A percentile compares a stretch with the other conserved stretches of the same genome.
These are phyloP conservation scores for Teunomyces stri DNA, from an alignment of 805 yeast species.

Conservation along the genomic window DNA sequence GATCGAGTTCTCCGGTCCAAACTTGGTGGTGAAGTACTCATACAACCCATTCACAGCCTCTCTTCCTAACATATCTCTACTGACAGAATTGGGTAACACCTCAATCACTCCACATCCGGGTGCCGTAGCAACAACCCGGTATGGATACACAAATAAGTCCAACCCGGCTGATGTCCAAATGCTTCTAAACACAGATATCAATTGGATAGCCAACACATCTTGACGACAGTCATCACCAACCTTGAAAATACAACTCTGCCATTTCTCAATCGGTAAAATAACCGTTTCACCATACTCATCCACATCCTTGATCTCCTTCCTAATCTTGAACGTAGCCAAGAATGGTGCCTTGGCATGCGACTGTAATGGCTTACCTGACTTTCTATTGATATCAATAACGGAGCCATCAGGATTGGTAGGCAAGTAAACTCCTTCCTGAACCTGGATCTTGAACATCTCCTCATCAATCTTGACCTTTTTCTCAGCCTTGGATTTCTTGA, in stretches of 20 bases:
- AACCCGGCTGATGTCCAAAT: constrained; percentile 87
- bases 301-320: constrained; percentile 49
- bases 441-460: constrained; percentile 78
- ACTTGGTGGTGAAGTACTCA: constrained; percentile 86
- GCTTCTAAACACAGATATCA: constrained; percentile 86
- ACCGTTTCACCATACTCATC: constrained; percentile 37
- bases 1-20: constrained; percentile 90
- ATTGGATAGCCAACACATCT: constrained; percentile 89
- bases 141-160: constrained; percentile 88
- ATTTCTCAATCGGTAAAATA: constrained; percentile 52
- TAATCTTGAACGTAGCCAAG: constrained; percentile 90
- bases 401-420: constrained; percentile 97
- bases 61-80: constrained; percentile 97
- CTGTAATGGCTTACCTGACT: constrained; percentile 91
- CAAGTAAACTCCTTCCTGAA: constrained; percentile 80
- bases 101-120: constrained; percentile 99
- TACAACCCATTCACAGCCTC: constrained; percentile 97
- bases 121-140: constrained; percentile 96
- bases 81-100: constrained; percentile 90
- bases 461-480: constrained; percentile 95
- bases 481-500: constrained; percentile 92
- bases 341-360: constrained; percentile 99
- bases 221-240: constrained; percentile 99
- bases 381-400: constrained; percentile 87
- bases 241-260: constrained; percentile 97